These are phyloP conservation scores for Fusarium nurragi DNA, from an alignment of 2,329 filamentous ascomycete species.

Conservation along the genomic window DNA sequence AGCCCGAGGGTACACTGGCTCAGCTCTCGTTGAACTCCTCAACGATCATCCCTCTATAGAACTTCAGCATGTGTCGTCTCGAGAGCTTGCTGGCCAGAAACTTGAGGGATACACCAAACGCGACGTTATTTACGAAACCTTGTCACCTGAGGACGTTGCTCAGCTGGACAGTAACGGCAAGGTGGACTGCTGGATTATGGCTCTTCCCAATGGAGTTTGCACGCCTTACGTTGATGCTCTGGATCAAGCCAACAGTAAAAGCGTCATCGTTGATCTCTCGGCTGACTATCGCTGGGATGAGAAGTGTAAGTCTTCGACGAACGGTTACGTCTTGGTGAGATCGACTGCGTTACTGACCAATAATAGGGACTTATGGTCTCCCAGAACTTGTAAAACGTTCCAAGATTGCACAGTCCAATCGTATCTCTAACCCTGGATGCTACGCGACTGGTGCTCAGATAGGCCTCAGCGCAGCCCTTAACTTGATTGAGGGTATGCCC, in stretches of 20 bases:
- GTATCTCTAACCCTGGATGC: conserved; percentile 93
- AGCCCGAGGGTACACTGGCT: conserved; percentile 92
- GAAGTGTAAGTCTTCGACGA: not conserved
- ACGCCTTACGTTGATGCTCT: conserved; percentile 93
- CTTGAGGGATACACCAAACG: conserved; percentile 91
- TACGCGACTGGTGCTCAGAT: conserved; percentile 95
- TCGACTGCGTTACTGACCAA: not conserved
- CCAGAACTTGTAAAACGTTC: conserved; percentile 80
- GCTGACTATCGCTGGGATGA: conserved; percentile 82
- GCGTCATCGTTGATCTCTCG: conserved; percentile 91
- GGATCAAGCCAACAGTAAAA: conserved; percentile 68
- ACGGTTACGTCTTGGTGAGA: not conserved
- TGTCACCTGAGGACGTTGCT: conserved; percentile 85
- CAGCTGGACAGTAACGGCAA: conserved; percentile 82
- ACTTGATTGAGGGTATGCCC: conserved; percentile 79
- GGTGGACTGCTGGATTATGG: conserved; percentile 98
- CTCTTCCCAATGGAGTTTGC: conserved; percentile 93
- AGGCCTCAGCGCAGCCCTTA: conserved; percentile 83
- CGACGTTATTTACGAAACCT: conserved; percentile 90
- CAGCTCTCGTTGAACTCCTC: conserved; percentile 86
- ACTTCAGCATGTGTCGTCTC: conserved; percentile 89
- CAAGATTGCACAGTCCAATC: conserved; percentile 78
- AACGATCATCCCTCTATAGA: conserved; percentile 92
- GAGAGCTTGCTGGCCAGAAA: conserved; percentile 87
- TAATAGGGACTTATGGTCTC: conserved; percentile 78